Base-by-base conservation (phyloP, 306 rosid genomes). In the Sphenostylis stenocarpa region DNA sequence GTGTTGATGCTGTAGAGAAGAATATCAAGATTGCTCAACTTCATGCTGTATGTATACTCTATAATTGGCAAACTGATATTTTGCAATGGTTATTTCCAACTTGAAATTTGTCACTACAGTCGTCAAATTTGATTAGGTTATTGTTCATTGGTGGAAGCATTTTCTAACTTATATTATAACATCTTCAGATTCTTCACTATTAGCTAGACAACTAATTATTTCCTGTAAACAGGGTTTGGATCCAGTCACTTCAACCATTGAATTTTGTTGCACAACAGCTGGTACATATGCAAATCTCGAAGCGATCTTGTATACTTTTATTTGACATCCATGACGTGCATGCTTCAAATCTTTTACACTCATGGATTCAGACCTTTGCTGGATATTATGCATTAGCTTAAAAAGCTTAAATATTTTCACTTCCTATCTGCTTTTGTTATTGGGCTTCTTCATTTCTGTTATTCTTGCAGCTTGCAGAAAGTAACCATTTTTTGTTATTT, bases 1-100 rank as follows among this genome's bases (percentile, higher is more conserved):
- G 97, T 68, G 77, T 95, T 76, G 97, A 95, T 83, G 95, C 92
- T 56, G 86, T 88, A 20, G 94, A 95, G 81, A 90, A 90, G 83
- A 92, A 95, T 81, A 90, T 95, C 90, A 92, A 79, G 80, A 88
- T 95, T 78, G 99, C 99, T 3, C 87, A 85, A 63, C 85, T 90
- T 70, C 99, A 95, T 82, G 96, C 97, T 82, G 96, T 94, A 94
- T 75, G 94, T 57, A 52, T 73, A 78, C 55, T 75, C 51, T 62
- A 67, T 64, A 56, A 57, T 39, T 38, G 71, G 34, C 48, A 61
- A 29, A 23, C 16, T 66, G 58, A 56, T 52, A 19, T 34, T 53
- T 75, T 62, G 45, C 43, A 34, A 16, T 55, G 14, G 11, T 66
- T 45, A 48, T 60, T 61, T 70, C 66, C 52, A 14, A 43, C 53